Evolutionary conservation across 257 asterid genomes (phyloP).

Genomic region (Solanum neorickii): DNA sequence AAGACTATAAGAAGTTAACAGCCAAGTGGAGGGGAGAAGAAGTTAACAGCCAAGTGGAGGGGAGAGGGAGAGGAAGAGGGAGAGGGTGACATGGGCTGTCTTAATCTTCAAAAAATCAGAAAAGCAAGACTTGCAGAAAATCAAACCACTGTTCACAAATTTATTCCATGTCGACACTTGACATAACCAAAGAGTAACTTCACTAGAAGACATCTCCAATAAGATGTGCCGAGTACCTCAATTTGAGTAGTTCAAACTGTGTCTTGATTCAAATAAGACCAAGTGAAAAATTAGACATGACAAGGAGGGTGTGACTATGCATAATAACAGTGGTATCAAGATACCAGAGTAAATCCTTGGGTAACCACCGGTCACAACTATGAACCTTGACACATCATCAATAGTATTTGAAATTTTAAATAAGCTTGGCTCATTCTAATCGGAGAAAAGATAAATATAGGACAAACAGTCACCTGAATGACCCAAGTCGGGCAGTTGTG

Average conservation of each 20-base stretch:
- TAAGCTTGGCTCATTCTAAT: neutral
- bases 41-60: neutral
- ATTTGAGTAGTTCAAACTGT: neutral
- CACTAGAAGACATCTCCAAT: neutral
- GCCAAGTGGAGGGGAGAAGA: neutral
- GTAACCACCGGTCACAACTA: neutral
- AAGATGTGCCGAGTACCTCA: neutral
- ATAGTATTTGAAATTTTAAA: neutral
- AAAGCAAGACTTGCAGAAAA: neutral
- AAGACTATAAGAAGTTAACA: neutral
- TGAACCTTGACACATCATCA: neutral
- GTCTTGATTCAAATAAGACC: neutral
- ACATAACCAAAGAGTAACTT: neutral
- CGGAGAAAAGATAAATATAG: neutral
- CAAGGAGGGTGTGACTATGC: neutral
- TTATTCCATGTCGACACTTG: neutral
- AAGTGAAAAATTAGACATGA: neutral
- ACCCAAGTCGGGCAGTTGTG: constrained; percentile 93
- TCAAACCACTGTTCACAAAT: neutral
- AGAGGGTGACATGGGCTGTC: neutral
- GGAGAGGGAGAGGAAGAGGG: neutral
- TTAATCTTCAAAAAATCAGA: neutral
- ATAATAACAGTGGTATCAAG: neutral
- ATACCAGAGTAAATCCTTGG: neutral
- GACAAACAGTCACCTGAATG: constrained; percentile 47